phyloP scores from a whole-genome alignment of 2,329 filamentous ascomycete species.

The Botrytis aclada region DNA sequence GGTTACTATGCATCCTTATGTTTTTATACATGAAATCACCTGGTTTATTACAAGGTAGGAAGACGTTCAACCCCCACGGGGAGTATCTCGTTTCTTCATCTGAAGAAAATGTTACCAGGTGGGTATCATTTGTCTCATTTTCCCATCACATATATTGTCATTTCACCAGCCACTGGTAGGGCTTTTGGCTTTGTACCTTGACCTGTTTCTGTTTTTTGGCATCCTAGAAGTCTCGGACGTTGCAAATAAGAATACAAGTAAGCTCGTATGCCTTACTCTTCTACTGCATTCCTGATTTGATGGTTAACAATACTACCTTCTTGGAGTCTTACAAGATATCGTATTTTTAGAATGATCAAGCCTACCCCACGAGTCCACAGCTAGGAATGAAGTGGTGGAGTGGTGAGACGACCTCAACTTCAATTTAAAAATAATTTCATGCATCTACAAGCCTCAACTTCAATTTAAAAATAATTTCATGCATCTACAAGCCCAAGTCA shows the following conservation, averaged over 20 bases:
- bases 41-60: neutral
- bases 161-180: neutral
- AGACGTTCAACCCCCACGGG: neutral
- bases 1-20: neutral
- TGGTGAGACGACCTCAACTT: neutral
- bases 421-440: neutral
- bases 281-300: neutral
- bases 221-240: neutral
- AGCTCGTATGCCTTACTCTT: neutral
- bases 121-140: neutral
- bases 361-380: neutral
- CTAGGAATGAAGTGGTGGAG: neutral
- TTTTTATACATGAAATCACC: neutral
- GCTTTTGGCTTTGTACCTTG: neutral
- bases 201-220: neutral
- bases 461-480: neutral
- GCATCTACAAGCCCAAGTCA: neutral
- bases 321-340: neutral
- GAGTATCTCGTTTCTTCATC: neutral
- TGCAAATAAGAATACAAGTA: neutral
- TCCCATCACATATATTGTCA: neutral
- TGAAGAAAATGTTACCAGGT: neutral
- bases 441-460: neutral
- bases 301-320: neutral
- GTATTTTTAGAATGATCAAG: neutral